Percentiles rank a stretch among this genome's conserved stretches.
phyloP scores from a whole-genome alignment of 2,329 filamentous ascomycete genomes.

The Fusarium albosuccineum region DNA sequence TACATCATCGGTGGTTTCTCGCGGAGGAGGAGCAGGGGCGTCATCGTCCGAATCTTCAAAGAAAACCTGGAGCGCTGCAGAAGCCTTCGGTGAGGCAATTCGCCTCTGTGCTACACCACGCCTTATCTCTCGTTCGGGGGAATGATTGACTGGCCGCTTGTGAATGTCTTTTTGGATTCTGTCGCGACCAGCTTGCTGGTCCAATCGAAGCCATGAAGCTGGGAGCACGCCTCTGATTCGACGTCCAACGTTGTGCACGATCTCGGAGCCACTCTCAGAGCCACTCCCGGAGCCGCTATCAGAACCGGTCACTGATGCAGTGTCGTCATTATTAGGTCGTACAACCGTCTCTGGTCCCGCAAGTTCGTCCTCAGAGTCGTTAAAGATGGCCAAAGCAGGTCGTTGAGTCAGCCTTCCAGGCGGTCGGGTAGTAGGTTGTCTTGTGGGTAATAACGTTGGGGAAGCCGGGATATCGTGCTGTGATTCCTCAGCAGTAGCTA shows the following conservation, averaged over 20 bases:
- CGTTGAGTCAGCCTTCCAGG: constrained; percentile 10
- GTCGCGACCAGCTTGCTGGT: constrained; percentile 58
- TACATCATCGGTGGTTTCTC: constrained; percentile 39
- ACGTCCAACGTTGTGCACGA: constrained; percentile 56
- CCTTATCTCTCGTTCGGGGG: constrained; percentile 56
- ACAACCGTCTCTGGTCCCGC: constrained; percentile 12
- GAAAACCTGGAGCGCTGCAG: constrained; percentile 51
- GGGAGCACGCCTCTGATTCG: constrained; percentile 72
- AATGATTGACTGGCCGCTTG: constrained; percentile 48
- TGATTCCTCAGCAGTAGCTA: background rate
- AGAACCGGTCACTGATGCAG: constrained; percentile 48
- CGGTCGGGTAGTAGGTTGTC: constrained; percentile 2
- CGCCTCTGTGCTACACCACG: constrained; percentile 65
- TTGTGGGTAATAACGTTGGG: background rate
- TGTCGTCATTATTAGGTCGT: constrained; percentile 16
- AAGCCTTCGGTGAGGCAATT: constrained; percentile 46
- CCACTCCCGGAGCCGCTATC: constrained; percentile 57
- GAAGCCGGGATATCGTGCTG: background rate
- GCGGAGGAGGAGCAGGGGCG: constrained; percentile 38
- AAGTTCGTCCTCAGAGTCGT: constrained; percentile 45
- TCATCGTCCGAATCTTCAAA: constrained; percentile 64
- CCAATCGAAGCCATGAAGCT: constrained; percentile 75
- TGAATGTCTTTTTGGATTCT: constrained; percentile 48
- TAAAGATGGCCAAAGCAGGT: constrained; percentile 24
- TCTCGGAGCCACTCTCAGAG: constrained; percentile 59